A percentile compares a stretch with the other conserved stretches of the same genome.
Evolutionary conservation across 2,329 filamentous ascomycete species (phyloP).

Genomic region (Metarhizium album): DNA sequence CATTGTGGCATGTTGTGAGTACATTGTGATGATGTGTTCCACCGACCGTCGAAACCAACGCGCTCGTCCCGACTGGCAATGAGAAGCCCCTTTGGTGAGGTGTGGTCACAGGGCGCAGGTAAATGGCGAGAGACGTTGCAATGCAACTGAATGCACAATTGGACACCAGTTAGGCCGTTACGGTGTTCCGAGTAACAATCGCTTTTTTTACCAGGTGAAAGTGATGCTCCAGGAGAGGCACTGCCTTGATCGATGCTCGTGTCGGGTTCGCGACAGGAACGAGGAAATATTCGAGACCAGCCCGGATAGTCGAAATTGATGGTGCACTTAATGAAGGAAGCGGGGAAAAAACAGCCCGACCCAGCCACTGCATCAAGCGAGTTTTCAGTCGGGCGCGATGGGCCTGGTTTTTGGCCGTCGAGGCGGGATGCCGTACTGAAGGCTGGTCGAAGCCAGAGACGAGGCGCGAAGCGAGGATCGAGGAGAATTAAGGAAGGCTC

Average conservation of each 20-base stretch:
- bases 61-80: background rate
- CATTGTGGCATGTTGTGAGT: constrained; percentile 77
- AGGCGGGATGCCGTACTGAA: constrained; percentile 20
- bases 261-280: constrained; percentile 12
- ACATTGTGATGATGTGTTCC: constrained; percentile 44
- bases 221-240: constrained; percentile 18
- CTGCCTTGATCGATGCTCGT: constrained; percentile 17
- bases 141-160: background rate
- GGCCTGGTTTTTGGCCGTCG: constrained; percentile 24
- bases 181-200: background rate
- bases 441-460: constrained; percentile 17
- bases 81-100: background rate
- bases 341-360: constrained; percentile 19
- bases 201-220: background rate
- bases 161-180: background rate
- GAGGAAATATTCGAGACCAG: constrained; percentile 36
- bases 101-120: background rate
- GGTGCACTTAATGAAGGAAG: constrained; percentile 16
- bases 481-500: constrained; percentile 3
- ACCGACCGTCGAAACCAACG: constrained; percentile 5
- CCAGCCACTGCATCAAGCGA: constrained; percentile 37
- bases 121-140: background rate
- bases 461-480: background rate
- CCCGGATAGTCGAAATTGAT: constrained; percentile 25
- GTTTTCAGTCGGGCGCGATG: constrained; percentile 19